These are phyloP conservation scores for Nannochloropsis gaditana DNA, from an alignment of 108 stramenopile species.

Conservation along the genomic window DNA sequence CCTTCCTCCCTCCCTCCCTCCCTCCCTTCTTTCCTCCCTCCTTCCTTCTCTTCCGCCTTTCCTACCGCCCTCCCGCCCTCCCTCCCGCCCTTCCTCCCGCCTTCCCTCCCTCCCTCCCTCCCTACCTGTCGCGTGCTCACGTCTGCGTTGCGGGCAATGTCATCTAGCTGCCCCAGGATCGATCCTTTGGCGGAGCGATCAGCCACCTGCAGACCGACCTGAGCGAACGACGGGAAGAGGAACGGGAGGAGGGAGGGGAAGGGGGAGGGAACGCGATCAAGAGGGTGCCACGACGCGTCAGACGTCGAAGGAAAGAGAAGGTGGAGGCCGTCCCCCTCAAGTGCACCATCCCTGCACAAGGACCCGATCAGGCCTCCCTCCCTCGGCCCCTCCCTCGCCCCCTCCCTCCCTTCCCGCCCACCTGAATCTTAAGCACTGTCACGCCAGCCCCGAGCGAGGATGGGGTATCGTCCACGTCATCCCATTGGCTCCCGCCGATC, in stretches of 20 bases:
- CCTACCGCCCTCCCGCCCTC: no score
- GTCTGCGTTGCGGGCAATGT: neutral
- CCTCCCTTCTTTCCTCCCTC: neutral
- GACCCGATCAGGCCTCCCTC: neutral
- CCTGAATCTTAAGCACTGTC: slow-evolving; percentile 45
- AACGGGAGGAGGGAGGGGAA: neutral
- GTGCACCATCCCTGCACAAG: no score
- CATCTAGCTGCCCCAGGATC: neutral
- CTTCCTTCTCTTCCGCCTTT: no score
- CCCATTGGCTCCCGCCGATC: slow-evolving; percentile 26
- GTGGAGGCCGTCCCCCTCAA: no score
- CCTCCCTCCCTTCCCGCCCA: slow-evolving; percentile 23
- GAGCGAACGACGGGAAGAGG: neutral
- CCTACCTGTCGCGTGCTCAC: neutral
- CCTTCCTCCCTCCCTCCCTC: neutral
- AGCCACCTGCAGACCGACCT: neutral
- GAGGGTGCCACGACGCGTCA: neutral
- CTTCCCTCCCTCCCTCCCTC: neutral
- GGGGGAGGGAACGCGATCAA: neutral
- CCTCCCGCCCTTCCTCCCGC: no score
- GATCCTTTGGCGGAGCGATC: neutral
- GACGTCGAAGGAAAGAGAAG: no score
- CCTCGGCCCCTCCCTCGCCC: neutral
- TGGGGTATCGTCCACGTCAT: slow-evolving; percentile 21
- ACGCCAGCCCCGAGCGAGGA: slow-evolving; percentile 42